These are phyloP conservation scores for Neurospora tetraspora DNA, from an alignment of 495 filamentous ascomycete genomes.

Conservation along the genomic window DNA sequence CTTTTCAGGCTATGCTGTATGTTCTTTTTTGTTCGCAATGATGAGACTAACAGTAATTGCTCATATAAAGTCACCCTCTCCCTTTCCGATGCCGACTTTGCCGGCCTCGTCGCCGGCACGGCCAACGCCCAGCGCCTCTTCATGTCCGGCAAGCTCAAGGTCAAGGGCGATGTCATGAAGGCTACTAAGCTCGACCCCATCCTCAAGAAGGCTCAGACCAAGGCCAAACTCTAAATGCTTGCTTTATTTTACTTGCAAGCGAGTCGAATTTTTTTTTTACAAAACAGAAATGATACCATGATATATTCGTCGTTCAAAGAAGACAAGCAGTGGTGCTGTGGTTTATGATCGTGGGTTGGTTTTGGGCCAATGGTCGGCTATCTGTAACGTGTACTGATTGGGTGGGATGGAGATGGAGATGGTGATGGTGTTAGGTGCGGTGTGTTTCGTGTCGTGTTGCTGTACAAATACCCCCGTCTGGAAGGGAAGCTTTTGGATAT, in stretches of 20 bases:
- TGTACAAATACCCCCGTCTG: neutral
- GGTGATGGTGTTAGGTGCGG: too few relatives aligned
- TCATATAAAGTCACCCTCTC: constrained; percentile 58
- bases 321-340: neutral
- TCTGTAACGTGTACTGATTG: neutral
- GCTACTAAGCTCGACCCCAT: constrained; percentile 94
- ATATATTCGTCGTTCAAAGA: neutral
- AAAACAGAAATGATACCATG: neutral
- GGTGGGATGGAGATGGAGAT: neutral
- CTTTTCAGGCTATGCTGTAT: neutral
- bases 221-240: constrained; percentile 65
- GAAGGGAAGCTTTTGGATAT: neutral
- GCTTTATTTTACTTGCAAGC: neutral
- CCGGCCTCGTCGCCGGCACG: constrained; percentile 71
- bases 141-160: constrained; percentile 94
- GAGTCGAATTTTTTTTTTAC: too few relatives aligned
- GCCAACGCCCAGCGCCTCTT: constrained; percentile 91
- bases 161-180: constrained; percentile 98
- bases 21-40: neutral
- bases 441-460: neutral
- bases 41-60: constrained; percentile 1
- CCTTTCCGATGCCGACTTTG: constrained; percentile 82
- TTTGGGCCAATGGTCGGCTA: neutral
- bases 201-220: constrained; percentile 74
- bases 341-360: neutral